Evolutionary conservation across 257 asterid genomes (phyloP).

Genomic region (Forsythia viridissima): DNA sequence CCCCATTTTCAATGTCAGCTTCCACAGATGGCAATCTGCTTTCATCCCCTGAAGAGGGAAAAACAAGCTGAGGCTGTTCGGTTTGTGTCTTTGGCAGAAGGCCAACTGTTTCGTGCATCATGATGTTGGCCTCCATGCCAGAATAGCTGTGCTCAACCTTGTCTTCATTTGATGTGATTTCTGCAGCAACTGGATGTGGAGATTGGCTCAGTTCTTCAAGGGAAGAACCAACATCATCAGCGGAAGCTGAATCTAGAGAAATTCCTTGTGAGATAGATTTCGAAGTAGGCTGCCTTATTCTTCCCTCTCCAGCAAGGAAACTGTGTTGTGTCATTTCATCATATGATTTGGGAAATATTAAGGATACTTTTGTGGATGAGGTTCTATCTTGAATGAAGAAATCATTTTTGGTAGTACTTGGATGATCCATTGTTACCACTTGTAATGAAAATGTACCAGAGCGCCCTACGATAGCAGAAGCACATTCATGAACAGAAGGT

Average conservation of each 20-base stretch:
- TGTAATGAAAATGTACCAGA: constrained; percentile 21
- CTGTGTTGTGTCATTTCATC: constrained; percentile 16
- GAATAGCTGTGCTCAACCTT: constrained; percentile 24
- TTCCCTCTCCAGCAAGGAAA: constrained; percentile 9
- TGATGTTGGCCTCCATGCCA: constrained; percentile 12
- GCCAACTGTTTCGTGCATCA: constrained; percentile 3
- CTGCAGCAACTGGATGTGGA: constrained; percentile 26
- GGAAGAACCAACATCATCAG: constrained; percentile 20
- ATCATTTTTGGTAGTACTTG: constrained; percentile 18
- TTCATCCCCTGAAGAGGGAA: constrained; percentile 37
- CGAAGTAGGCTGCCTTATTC: constrained; percentile 12
- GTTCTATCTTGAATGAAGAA: neutral
- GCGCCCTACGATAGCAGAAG: neutral
- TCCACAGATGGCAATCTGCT: constrained; percentile 41
- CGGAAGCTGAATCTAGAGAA: constrained; percentile 28
- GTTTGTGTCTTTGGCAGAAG: constrained; percentile 26
- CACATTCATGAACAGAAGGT: constrained; percentile 11
- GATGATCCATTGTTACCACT: neutral
- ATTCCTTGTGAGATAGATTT: constrained; percentile 20
- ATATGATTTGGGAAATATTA: constrained; percentile 22
- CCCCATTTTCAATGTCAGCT: constrained; percentile 42
- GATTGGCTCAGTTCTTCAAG: constrained; percentile 16
- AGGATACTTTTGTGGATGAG: neutral
- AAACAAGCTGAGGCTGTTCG: constrained; percentile 25
- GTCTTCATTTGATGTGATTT: constrained; percentile 22